phyloP scores from a whole-genome alignment of 345 rosid species.

The Hirschfeldia incana region DNA sequence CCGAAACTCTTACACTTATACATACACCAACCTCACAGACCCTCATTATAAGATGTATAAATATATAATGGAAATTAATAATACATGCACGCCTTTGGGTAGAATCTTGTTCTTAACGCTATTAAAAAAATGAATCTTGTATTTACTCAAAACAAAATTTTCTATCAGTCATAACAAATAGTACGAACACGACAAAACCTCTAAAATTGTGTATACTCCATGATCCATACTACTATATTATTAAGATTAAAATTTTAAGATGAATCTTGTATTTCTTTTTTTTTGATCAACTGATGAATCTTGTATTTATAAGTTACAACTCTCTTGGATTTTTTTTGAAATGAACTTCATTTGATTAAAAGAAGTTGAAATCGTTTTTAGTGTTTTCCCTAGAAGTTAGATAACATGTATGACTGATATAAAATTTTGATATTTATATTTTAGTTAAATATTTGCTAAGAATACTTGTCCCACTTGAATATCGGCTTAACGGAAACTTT shows the following conservation, averaged over 20 bases:
- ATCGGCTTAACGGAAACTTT: neutral
- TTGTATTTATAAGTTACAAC: neutral
- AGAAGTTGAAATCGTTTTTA: neutral
- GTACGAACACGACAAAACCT: neutral
- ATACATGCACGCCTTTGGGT: neutral
- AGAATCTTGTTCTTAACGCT: neutral
- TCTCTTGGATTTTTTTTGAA: neutral
- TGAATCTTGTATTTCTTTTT: neutral
- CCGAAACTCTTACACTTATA: slow-evolving; percentile 14
- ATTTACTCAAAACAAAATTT: neutral
- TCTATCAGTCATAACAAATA: neutral
- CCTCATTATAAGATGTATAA: neutral
- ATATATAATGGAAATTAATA: neutral
- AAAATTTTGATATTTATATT: neutral
- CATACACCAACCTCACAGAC: slow-evolving; percentile 16
- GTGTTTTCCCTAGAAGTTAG: neutral
- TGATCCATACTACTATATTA: neutral
- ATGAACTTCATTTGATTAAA: neutral
- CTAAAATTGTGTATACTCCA: neutral
- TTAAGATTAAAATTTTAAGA: neutral
- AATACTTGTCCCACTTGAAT: neutral
- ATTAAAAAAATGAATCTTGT: neutral
- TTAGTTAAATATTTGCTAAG: neutral
- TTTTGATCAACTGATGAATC: neutral
- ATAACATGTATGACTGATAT: neutral